phyloP scores from a whole-genome alignment of 768 basidiomycete species.

The Leccinum rimulosum region DNA sequence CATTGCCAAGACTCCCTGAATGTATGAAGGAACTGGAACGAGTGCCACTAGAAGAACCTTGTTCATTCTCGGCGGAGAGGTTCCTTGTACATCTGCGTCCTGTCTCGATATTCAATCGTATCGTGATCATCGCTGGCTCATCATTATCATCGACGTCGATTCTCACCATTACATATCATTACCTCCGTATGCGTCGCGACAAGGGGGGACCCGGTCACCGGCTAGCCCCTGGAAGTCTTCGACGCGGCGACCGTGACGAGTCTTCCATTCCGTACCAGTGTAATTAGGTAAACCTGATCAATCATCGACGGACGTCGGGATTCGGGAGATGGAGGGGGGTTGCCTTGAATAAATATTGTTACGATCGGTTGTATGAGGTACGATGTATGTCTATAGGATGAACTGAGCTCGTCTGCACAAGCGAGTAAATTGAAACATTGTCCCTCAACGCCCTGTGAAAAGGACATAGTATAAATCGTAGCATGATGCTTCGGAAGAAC shows the following conservation, averaged over 20 bases:
- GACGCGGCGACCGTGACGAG: background rate
- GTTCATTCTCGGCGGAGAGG: no score
- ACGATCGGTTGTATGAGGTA: no score
- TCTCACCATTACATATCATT: background rate
- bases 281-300: background rate
- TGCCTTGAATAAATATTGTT: no score
- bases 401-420: no score
- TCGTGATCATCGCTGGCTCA: background rate
- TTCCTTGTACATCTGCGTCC: background rate
- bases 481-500: no score
- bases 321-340: background rate
- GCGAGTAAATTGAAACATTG: no score
- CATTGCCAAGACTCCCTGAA: background rate
- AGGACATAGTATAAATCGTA: no score
- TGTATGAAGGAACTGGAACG: background rate
- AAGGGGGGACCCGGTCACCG: background rate
- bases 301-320: background rate
- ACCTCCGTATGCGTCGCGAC: background rate
- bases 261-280: background rate
- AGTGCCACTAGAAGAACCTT: background rate
- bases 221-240: background rate
- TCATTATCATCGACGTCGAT: background rate
- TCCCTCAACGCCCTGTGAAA: no score
- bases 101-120: background rate
- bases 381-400: no score